phyloP scores from a whole-genome alignment of 2,329 filamentous ascomycete species.

The Colletotrichum sansevieriae region DNA sequence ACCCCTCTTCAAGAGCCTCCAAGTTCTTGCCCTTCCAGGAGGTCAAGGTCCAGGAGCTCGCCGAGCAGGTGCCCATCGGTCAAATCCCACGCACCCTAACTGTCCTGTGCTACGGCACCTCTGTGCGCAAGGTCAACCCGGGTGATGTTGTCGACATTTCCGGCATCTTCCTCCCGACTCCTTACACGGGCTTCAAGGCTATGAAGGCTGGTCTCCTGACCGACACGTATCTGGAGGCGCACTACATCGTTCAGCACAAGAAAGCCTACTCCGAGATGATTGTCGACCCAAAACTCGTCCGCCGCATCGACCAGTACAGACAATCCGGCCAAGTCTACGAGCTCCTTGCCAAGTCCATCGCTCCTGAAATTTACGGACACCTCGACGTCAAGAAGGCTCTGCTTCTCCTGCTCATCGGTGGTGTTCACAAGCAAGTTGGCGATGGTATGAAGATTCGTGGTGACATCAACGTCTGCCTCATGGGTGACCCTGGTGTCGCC shows the following conservation, averaged over 20 bases:
- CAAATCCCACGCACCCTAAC: conserved; percentile 95
- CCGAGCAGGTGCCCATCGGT: conserved; percentile 98
- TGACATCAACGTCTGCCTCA: conserved; percentile 98
- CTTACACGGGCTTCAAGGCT: conserved; percentile 98
- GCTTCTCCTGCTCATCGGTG: conserved; percentile 93
- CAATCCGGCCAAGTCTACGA: conserved; percentile 94
- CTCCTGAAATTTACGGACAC: conserved; percentile 96
- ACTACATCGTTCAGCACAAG: conserved; percentile 95
- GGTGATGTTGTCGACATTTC: conserved; percentile 95
- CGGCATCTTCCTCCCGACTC: conserved; percentile 95
- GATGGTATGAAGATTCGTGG: conserved; percentile 99
- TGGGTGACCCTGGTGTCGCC: conserved; percentile 99
- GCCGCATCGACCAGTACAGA: conserved; percentile 87
- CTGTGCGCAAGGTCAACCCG: conserved; percentile 89
- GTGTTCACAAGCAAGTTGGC: conserved; percentile 95
- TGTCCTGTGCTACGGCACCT: conserved; percentile 86
- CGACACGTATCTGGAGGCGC: conserved; percentile 96
- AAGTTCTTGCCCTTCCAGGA: conserved; percentile 99
- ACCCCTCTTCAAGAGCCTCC: conserved; percentile 93
- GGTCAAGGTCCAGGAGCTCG: conserved; percentile 98
- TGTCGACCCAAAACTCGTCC: conserved; percentile 82
- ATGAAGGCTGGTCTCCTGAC: conserved; percentile 96
- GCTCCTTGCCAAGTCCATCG: conserved; percentile 94
- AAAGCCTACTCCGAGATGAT: conserved; percentile 96
- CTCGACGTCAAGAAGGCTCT: conserved; percentile 98